Base-by-base conservation (phyloP, 768 basidiomycete genomes). In the Tylopilus cervinicoccineus region DNA sequence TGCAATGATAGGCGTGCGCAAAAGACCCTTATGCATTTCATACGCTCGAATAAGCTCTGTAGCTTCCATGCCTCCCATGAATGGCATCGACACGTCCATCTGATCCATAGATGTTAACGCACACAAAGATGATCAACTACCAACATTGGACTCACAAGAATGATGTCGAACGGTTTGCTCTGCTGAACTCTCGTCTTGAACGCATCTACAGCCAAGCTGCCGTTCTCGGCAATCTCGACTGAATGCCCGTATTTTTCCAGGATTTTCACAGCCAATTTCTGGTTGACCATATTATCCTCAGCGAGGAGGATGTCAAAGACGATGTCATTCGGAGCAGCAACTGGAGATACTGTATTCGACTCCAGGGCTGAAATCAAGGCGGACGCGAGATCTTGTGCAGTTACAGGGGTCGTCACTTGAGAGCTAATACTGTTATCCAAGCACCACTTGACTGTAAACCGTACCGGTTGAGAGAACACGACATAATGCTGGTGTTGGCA, bases 51-150 rank as follows among this genome's bases (percentile, higher is more conserved):
- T 96, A 48, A 91, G 74, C 55, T 93, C 86, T 0, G 96, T 99
- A 2, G 95, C 92, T 68, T 99, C 94, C 84, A 95, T 92, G 54
- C 95, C 94, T 42, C 94, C 93, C 92, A 98, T 97, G 69, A 94
- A 86, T 6, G 93, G 92, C 92, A 95, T 94, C 11, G 93, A 96
- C 13, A 96, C 87, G 60, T 97, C 94, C 95, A 97, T 97, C 89
- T 95, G 52, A 26, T 13, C 39, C 17, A 36, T 6, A 43, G n/a
- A 51, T 27, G 54, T 52, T 14, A 55, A n/a, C n/a, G 16, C 12
- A 23, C n/a, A 29, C 38, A 16, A 13, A 26, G 10, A 33, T 22
- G 37, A 29, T 38, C 5, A 38, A 27, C 14, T n/a, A 42, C 11
- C 26, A 31, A 43, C 28, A 4, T 8, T 32, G 5, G 24, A 76